Conservation (phyloP, 768 basidiomycete species). For the Trametes villosa region DNA sequence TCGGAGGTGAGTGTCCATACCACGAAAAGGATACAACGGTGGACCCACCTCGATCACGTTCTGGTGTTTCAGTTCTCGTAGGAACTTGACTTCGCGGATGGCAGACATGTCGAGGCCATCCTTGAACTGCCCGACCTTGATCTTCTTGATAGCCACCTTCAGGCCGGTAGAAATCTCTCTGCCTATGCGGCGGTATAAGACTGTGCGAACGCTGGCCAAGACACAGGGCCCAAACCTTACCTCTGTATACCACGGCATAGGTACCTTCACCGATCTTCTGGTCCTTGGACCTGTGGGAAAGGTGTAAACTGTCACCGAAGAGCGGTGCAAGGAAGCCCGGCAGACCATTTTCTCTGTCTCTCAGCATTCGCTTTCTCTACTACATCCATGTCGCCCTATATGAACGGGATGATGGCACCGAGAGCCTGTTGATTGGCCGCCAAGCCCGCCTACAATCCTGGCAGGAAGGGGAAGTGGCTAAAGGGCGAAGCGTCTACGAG, state of each 20-base stretch:
- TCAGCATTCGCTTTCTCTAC: conserved; percentile 80
- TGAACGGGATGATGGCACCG: no score
- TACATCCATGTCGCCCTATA: no score
- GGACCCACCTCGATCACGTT: conserved; percentile 87
- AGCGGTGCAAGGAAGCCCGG: not conserved
- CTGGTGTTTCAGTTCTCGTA: conserved; percentile 91
- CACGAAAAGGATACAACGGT: not conserved
- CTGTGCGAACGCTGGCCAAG: conserved; percentile 10
- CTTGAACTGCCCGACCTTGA: conserved; percentile 95
- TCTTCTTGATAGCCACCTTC: conserved; percentile 98
- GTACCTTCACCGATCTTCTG: conserved; percentile 90
- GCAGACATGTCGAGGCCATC: conserved; percentile 99
- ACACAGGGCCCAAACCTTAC: conserved; percentile 43
- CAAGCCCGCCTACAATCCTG: no score
- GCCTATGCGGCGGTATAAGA: conserved; percentile 46
- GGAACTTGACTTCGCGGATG: conserved; percentile 95
- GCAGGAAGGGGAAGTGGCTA: no score
- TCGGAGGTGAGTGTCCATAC: not conserved
- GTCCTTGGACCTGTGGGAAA: conserved; percentile 66
- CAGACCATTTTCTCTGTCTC: conserved; percentile 70
- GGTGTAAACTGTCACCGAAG: not conserved
- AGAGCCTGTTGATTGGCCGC: no score
- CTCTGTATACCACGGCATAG: conserved; percentile 95
- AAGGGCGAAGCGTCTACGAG: no score
- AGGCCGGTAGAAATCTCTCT: conserved; percentile 72